Base-by-base conservation (phyloP, 768 basidiomycete genomes). In the Baorangia bicolor region DNA sequence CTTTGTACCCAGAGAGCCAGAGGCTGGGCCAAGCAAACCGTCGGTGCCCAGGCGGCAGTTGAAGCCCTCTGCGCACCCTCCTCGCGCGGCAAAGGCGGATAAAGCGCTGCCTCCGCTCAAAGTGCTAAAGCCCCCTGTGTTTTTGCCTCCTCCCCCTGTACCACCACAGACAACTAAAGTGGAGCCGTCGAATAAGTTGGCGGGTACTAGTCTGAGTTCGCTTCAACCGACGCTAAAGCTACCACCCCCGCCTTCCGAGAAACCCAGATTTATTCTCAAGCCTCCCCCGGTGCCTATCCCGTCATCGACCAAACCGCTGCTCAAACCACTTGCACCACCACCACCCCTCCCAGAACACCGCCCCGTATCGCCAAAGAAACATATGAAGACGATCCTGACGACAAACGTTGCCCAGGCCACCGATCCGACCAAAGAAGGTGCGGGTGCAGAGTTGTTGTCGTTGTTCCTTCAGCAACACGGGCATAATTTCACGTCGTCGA, bases 351-450 rank as follows among this genome's bases (percentile, higher is more conserved):
- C 63, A 2, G 49, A 55, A 13, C 43, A 21, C 5, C 59, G 50
- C 31, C 63, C 63, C 0, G 25, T 60, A 9, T 57, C 68, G 2
- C 61, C 69, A 4, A 62, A 72, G 35, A 77, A 79, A 54, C 66
- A 69, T 6, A 61, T 82, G 62, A 76, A 74, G 42, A 78, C 83
- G 8, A 80, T 86, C 30, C 77, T 76, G 1, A 80, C 76, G 16
- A 84, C 82, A 6, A 67, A 70, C n/a, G 68, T 86, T 16, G 83
- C 84, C 1, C 74, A 71, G 14, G 77, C 81, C 21, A 83, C 75
- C 13, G 78, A 85, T 64, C 70, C 81, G 1, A 78, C 75, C 34
- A 80, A 81, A 16, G 81, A 84, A 39, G 74, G 69, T 23, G 73
- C 81, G 9, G 65, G 75, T 4, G 77, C 78, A 21, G 82, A 85